A percentile compares a stretch with the other conserved stretches of the same genome.
Conservation (phyloP, 2,329 filamentous ascomycete species). For the Fusarium neocosmosporiellum region DNA sequence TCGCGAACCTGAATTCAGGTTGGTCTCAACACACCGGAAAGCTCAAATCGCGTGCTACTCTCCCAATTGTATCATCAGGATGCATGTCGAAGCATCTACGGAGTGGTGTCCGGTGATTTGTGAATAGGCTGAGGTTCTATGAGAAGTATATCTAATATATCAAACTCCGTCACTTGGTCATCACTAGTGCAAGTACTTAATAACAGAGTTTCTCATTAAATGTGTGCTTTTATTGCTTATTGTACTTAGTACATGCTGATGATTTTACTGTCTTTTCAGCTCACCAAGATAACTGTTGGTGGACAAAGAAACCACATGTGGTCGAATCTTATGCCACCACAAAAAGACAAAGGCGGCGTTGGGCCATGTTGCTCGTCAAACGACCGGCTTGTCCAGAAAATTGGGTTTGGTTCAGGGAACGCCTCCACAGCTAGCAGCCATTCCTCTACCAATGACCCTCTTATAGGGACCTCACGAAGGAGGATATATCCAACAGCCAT, state of each 20-base stretch:
- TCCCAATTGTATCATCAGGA: neutral
- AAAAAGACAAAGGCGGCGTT: neutral
- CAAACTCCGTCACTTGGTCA: neutral
- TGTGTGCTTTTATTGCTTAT: neutral
- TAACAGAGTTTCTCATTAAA: neutral
- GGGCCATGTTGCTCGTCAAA: neutral
- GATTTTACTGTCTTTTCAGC: neutral
- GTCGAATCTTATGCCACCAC: neutral
- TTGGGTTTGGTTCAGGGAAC: no score
- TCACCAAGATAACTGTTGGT: neutral
- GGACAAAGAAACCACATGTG: neutral
- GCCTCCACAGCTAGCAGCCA: no score
- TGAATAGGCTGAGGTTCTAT: neutral
- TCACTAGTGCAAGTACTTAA: neutral
- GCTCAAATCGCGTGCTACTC: neutral
- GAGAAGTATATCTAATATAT: neutral
- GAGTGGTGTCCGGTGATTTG: neutral
- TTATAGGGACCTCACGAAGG: no score
- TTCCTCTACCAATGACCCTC: no score
- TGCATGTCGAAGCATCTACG: neutral
- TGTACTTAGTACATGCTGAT: neutral
- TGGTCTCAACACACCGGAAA: neutral
- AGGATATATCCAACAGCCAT: neutral
- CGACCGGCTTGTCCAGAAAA: no score
- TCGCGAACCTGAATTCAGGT: neutral